Base-by-base conservation (phyloP, 768 basidiomycete genomes). In the Lyophyllum shimeji region DNA sequence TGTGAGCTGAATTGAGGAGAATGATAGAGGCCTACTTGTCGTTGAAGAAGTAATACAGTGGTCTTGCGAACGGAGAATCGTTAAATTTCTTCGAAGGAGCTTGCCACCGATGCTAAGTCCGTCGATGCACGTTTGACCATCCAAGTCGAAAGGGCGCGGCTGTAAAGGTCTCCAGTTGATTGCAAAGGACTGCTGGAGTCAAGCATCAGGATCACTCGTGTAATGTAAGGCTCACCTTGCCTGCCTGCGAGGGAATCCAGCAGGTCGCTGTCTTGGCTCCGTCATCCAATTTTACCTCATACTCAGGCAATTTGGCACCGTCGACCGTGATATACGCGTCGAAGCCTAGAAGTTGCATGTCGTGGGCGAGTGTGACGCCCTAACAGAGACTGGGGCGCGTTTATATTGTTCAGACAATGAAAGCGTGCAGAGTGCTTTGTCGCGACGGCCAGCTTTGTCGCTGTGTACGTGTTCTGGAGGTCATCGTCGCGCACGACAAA, bases 161-260 rank as follows among this genome's bases (percentile, higher is more conserved):
- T 27, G 1, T 7, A 34, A 15, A 18, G 53, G 27, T 20, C 15
- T 46, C n/a, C 4, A 17, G 3, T 15, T 50, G 1, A 59, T 23
- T 7, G 34, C 24, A 34, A 59, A 59, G 15, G 37, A 5, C 57
- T 59, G 29, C 29, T n/a, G n/a, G n/a, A n/a, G n/a, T n/a, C n/a
- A n/a, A n/a, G 13, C 13, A 15, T 7, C 13, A 39, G 37, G 17
- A 7, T 39, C 37, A 33, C 31, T 33, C 12, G 7, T 6, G 12
- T 33, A 33, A 6, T 33, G 31, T n/a, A 17, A 40, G 2, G 23
- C 52, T 20, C 15, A 65, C 66, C 58, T 65, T 65, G 5, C 64
- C 66, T 23, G 59, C 60, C 50, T 63, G 57, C 15, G 66, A 67
- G 15, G 60, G 53, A 13, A 67, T 61, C 64, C 64, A 67, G 33